Base-by-base conservation (phyloP, 83 land plant genomes). In the Diphasiastrum complanatum region DNA sequence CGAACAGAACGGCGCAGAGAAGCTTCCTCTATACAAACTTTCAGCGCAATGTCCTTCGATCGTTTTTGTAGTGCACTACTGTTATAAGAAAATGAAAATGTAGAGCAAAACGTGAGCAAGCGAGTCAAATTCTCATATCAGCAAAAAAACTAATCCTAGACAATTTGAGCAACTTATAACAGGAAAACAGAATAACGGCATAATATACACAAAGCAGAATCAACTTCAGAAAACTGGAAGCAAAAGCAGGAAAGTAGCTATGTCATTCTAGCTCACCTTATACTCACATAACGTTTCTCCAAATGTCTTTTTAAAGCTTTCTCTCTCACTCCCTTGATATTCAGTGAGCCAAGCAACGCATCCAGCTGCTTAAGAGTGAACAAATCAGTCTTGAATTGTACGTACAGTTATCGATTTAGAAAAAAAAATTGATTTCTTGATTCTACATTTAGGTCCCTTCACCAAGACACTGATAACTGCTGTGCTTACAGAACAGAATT, bases 301-400 rank as follows among this genome's bases (percentile, higher is more conserved):
- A 55, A 20, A 11, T 55, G 59, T 11, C 31, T 18, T 27, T 55
- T 55, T 30, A 55, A 55, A 32, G 34, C 59, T 1, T 32, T 33
- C 59, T 55, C 59, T 35, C 59, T 55, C 34, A 55, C 35, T 55
- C 59, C 59, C 59, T 55, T 55, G 11, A 30, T 11, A 30, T 55
- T 55, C 8, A 55, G 59, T 11, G 59, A 55, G 14, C 35, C 27
- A 27, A 20, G 16, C n/a, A 55, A 55, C 59, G 8, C 35, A 55
- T 55, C 59, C 26, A 55, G 27, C 59, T 55, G 59, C 59, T 27
- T n/a, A n/a, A n/a, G n/a, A n/a, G n/a, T n/a, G n/a, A n/a, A n/a
- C n/a, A n/a, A n/a, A n/a, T n/a, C n/a, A n/a, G n/a, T n/a, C n/a
- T n/a, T n/a, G n/a, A n/a, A n/a, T n/a, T n/a, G n/a, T n/a, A n/a